phyloP scores from a whole-genome alignment of 1,284 basidiomycete species.

The Sporisorium reilianum region DNA sequence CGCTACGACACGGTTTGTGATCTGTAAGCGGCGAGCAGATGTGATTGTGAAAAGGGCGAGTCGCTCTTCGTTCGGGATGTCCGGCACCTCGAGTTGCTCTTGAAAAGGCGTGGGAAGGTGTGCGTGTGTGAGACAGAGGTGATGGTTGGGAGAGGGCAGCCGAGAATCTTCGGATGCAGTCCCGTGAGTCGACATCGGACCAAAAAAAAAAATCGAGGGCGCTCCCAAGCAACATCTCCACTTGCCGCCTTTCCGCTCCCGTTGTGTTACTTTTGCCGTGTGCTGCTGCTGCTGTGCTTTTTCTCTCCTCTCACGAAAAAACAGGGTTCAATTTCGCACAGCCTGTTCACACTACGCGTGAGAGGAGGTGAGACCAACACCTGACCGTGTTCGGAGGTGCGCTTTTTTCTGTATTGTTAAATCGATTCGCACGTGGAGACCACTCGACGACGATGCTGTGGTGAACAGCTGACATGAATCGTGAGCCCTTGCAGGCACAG shows the following conservation, averaged over 20 bases:
- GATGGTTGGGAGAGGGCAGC: not conserved
- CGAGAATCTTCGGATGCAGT: not conserved
- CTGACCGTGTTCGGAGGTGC: conserved; percentile 22
- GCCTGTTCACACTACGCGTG: not conserved
- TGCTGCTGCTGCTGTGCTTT: conserved; percentile 1
- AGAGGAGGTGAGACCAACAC: conserved; percentile 28
- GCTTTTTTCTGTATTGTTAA: not conserved
- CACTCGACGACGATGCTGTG: not conserved
- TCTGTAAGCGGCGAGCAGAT: too few relatives aligned
- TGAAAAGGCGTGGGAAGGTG: not conserved
- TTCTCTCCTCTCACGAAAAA: too few relatives aligned
- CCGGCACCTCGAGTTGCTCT: conserved; percentile 2
- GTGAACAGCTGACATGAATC: not conserved
- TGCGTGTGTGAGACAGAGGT: not conserved
- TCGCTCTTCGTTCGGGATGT: conserved; percentile 11
- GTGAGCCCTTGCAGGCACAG: not conserved
- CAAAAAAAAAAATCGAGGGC: not conserved
- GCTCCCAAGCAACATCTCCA: conserved; percentile 29
- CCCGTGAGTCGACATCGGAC: not conserved
- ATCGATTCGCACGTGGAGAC: not conserved
- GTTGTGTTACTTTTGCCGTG: conserved; percentile 15
- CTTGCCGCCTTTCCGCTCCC: conserved; percentile 1
- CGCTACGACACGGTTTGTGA: not conserved
- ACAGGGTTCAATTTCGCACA: not conserved
- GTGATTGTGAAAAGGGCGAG: not conserved